Conservation (phyloP, 1,284 basidiomycete genomes). For the Cutaneotrichosporon cavernicola region DNA sequence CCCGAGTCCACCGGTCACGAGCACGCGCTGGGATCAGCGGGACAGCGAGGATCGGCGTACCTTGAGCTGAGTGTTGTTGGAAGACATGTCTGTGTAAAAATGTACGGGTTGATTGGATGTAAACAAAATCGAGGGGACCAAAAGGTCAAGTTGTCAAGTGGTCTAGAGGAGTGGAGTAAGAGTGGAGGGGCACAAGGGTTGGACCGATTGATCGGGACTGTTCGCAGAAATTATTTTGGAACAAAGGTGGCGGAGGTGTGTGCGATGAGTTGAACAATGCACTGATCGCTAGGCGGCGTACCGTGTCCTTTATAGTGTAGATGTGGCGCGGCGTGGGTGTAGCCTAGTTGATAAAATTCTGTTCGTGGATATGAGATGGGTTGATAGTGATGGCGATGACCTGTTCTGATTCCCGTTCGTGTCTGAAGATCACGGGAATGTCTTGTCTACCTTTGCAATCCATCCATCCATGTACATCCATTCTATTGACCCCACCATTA, state of each 20-base stretch:
- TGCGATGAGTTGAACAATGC: neutral
- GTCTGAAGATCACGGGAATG: constrained; percentile 1
- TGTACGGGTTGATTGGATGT: neutral
- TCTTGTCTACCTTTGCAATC: neutral
- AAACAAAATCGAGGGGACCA: neutral
- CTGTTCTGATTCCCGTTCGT: constrained; percentile 9
- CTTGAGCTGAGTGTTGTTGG: constrained; percentile 18
- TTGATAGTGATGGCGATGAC: neutral
- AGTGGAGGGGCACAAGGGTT: neutral
- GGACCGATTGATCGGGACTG: neutral
- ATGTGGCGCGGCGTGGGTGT: neutral
- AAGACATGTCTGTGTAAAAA: constrained; percentile 13
- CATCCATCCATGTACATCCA: neutral
- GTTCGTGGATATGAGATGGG: neutral
- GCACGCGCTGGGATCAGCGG: constrained; percentile 35
- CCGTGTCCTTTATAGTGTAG: neutral
- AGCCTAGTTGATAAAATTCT: neutral
- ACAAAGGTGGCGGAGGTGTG: neutral
- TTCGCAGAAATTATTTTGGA: neutral
- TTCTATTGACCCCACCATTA: neutral
- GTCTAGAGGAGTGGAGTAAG: neutral
- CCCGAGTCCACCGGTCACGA: constrained; percentile 52
- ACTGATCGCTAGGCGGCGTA: neutral
- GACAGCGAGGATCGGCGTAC: constrained; percentile 29
- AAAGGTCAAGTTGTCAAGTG: neutral